Evolutionary conservation across 2,329 filamentous ascomycete genomes (phyloP).

Genomic region (Monosporascus sp.): DNA sequence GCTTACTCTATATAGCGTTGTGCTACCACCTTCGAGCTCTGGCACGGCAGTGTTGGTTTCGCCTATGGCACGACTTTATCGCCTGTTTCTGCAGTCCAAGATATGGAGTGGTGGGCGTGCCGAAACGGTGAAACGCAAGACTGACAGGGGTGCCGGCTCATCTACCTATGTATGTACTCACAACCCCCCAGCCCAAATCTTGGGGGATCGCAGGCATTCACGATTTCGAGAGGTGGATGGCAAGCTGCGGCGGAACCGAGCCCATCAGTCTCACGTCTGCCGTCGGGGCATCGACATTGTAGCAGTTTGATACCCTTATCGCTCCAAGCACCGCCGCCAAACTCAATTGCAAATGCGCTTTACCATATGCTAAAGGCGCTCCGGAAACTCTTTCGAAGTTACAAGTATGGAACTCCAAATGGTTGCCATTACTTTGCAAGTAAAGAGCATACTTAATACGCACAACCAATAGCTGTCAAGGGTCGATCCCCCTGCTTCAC

Average conservation of each 20-base stretch:
- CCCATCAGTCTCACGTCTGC: background rate
- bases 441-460: slow-evolving; percentile 2
- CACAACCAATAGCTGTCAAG: slow-evolving; percentile 12
- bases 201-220: background rate
- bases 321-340: background rate
- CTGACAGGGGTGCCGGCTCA: slow-evolving; percentile 18
- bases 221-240: background rate
- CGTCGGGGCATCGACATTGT: background rate
- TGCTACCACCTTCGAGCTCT: background rate
- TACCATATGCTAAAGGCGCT: no score
- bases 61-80: background rate
- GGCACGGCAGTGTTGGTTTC: background rate
- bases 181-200: background rate
- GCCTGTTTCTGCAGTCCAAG: slow-evolving; percentile 1
- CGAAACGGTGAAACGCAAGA: slow-evolving; percentile 25
- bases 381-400: no score
- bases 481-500: slow-evolving; percentile 14
- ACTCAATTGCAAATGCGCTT: background rate
- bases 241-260: background rate
- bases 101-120: slow-evolving; percentile 18
- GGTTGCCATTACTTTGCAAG: no score
- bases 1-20: background rate
- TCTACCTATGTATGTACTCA: slow-evolving; percentile 9
- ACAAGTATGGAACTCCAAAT: no score
- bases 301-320: background rate